phyloP scores from a whole-genome alignment of 23 red algal species.

The Gracilaria caudata region DNA sequence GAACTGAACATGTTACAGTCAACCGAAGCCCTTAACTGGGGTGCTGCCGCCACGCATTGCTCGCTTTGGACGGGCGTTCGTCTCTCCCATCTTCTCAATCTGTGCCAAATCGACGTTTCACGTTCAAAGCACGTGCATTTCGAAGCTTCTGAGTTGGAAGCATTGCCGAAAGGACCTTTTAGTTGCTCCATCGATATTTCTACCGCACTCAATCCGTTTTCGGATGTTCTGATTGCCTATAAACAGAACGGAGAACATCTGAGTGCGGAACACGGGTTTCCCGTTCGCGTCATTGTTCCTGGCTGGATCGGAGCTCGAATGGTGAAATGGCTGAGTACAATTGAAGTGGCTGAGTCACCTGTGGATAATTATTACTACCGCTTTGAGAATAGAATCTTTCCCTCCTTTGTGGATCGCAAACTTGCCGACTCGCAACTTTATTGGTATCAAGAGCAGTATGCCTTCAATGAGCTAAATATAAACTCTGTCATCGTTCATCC shows the following conservation, averaged over 20 bases:
- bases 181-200: conserved; percentile 73
- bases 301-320: conserved; percentile 93
- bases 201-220: conserved; percentile 70
- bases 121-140: conserved; percentile 69
- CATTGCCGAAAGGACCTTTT: conserved; percentile 79
- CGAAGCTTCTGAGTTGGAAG: conserved; percentile 58
- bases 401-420: conserved; percentile 73
- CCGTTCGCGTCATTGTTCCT: conserved; percentile 83
- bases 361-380: conserved; percentile 76
- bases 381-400: conserved; percentile 87
- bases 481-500: conserved; percentile 84
- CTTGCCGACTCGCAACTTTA: conserved; percentile 65
- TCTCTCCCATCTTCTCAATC: conserved; percentile 57
- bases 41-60: conserved; percentile 47
- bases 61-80: conserved; percentile 88
- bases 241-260: conserved; percentile 84
- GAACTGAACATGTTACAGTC: conserved; percentile 76
- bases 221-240: conserved; percentile 81
- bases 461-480: conserved; percentile 93
- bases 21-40: conserved; percentile 82
- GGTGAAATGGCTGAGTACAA: conserved; percentile 87
- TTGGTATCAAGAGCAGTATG: conserved; percentile 72
- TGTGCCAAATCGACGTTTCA: conserved; percentile 27
- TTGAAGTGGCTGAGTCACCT: conserved; percentile 56
- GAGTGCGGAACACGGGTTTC: conserved; percentile 77